Base-by-base conservation (phyloP, 2,329 filamentous ascomycete genomes). In the Cercospora beticola region DNA sequence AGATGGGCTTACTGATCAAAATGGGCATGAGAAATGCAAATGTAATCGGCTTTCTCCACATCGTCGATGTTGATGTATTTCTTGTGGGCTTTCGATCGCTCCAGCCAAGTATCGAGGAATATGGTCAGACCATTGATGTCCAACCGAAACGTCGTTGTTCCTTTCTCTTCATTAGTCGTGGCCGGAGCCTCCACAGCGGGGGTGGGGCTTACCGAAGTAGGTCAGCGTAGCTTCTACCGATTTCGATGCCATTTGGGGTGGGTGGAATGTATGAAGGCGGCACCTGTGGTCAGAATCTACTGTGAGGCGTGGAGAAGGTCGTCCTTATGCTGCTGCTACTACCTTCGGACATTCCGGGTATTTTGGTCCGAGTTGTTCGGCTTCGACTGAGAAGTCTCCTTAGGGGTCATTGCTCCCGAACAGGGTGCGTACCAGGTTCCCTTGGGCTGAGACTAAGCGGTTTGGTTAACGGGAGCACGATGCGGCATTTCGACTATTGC, bases 21-120 rank as follows among this genome's bases (percentile, higher is more conserved):
- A 18, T 69, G 64, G 9, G 67, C 67, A n/a, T 68, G 64, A 2
- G 67, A 68, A 26, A 68, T 68, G 63, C 65, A 68, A 33, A 68
- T 61, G 12, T 68, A 68, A 21, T 68, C 43, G 43, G 43, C 43
- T 21, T 21, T 49, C 43, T 49, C 43, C n/a, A 66, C 54, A 28
- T 64, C 36, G 1, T 66, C 63, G 46, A 68, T 62, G 18, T 30
- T 26, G 6, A 68, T 58, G 46, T 65, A 66, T 10, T 40, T 31
- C 2, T 64, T 64, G 26, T 66, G 30, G 12, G 49, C 40, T 10
- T 52, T 46, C n/a, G 67, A 64, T 12, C 59, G 28, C 6, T 68
- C 67, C 6, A 66, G 63, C 67, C 67, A 68, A 31, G 67, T 66
- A 36, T 68, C 67, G 23, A 68, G 49, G 40, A 68, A 68, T 28